Percentiles rank a stretch among this genome's conserved stretches.
Conservation (phyloP, 768 basidiomycete genomes). For the Mycena latifolia region DNA sequence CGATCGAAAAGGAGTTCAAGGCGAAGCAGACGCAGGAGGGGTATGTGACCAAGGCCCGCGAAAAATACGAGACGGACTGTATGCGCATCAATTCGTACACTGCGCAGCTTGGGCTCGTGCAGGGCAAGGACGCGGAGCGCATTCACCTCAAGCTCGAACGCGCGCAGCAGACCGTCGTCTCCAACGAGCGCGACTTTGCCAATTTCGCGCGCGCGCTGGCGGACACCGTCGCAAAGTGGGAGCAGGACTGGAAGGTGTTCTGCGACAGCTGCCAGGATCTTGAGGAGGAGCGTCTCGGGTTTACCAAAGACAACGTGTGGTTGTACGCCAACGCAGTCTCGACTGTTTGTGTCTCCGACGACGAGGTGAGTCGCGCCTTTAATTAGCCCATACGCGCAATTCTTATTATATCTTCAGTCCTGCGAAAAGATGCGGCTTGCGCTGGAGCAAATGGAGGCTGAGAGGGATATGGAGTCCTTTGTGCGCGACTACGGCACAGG, state of each 20-base stretch:
- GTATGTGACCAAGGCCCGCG: constrained; percentile 89
- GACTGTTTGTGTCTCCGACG: constrained; percentile 94
- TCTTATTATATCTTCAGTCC: constrained; percentile 62
- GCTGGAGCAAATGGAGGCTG: constrained; percentile 90
- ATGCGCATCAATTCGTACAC: constrained; percentile 29
- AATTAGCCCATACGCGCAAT: constrained; percentile 1
- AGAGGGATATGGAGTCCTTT: constrained; percentile 90
- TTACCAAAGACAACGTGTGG: constrained; percentile 97
- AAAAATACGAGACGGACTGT: constrained; percentile 95
- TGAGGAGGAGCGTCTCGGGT: constrained; percentile 94
- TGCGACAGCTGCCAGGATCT: constrained; percentile 96
- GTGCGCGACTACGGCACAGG: constrained; percentile 93
- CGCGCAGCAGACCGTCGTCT: constrained; percentile 90
- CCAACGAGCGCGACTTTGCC: constrained; percentile 93
- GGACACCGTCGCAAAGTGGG: constrained; percentile 89
- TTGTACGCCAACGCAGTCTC: constrained; percentile 97
- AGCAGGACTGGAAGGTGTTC: constrained; percentile 93
- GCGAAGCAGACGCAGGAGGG: constrained; percentile 88
- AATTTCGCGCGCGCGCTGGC: constrained; percentile 85
- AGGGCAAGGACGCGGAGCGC: constrained; percentile 95
- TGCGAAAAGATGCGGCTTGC: constrained; percentile 91
- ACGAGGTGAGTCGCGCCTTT: constrained; percentile 75
- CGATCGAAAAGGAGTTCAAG: constrained; percentile 93
- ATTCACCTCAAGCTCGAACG: constrained; percentile 88
- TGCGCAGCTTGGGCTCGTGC: constrained; percentile 67